Evolutionary conservation across 1,284 basidiomycete species (phyloP).

Genomic region (Gymnopus androsaceus): DNA sequence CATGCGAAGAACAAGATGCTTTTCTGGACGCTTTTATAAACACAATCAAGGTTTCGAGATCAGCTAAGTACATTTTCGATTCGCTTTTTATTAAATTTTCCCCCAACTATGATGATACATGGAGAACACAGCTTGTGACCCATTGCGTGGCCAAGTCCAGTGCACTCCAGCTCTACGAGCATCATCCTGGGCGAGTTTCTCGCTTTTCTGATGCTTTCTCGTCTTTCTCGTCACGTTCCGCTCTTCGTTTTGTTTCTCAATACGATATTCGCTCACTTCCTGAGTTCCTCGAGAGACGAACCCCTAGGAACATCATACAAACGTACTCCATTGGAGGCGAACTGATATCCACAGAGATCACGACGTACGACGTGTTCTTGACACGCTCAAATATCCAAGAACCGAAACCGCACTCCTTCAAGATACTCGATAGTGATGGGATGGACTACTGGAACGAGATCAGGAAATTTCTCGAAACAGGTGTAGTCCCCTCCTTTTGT

Average conservation of each 20-base stretch:
- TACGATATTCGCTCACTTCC: too few species aligned
- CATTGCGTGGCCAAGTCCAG: too few species aligned
- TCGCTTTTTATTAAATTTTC: not conserved
- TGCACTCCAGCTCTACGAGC: too few species aligned
- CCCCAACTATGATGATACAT: too few species aligned
- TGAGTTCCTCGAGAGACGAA: not conserved
- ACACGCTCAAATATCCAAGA: not conserved
- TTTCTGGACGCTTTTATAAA: constrained; percentile 19
- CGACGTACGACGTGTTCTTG: not conserved
- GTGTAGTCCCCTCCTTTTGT: constrained; percentile 6
- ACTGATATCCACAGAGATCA: not conserved
- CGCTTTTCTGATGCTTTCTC: too few species aligned
- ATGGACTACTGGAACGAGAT: constrained; percentile 18
- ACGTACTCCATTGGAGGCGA: not conserved
- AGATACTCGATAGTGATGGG: constrained; percentile 14
- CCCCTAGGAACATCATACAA: not conserved
- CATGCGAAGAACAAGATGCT: constrained; percentile 22
- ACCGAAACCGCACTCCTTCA: not conserved
- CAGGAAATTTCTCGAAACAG: constrained; percentile 6
- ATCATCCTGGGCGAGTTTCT: too few species aligned
- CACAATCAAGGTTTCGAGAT: not conserved
- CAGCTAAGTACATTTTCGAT: not conserved
- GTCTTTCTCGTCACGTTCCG: too few species aligned
- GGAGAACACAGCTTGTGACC: too few species aligned
- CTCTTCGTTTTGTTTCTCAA: too few species aligned